Evolutionary conservation across 108 stramenopile species (phyloP), one percentile per base, ranked within the genome.

Genomic region (Pseudonitzschia multiseries): DNA sequence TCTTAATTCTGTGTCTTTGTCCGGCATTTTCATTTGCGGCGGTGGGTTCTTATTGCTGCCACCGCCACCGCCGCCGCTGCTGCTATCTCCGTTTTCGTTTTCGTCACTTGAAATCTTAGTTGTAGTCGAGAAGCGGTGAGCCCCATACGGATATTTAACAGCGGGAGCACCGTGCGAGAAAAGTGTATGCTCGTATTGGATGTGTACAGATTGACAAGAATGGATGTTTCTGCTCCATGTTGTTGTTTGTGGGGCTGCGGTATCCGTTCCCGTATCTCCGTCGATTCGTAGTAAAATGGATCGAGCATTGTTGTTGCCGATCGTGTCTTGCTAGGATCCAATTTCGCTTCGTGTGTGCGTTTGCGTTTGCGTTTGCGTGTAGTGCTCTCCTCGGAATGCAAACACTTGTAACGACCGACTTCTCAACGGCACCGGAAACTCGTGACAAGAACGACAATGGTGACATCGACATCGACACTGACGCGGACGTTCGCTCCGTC

Each of bases 1-100:
- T 71, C 81, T 73, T 53, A 84, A 79, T 83, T 94, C 93, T 57
- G 72, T 78, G 54, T 85, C 71, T 61, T 78, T 81, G 54, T 90
- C 83, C 57, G 83, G 85, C 65, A 81, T 60, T 56, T 56, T 83
- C 65, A 81, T 60, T 56, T 56, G 54, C 24, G 70, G 14, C 26
- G 62, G 66, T 31, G 60, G 36, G 22, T 56, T 56, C 20, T 70
- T 57, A 36, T 52, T 57, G 12, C 56, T 53, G 21, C 33, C 29
- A 57, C 70, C 28, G 28, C 56, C 6, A 57, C 68, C 36, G 12
- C 56, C 29, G 21, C 33, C 29, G 54, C 70, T 50, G 28, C 56
- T 6, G 54, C 46, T 14, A 2, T 44, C 68, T 59, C n/a, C 57
- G 14, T 59, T 59, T 31, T 59, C 57, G 14, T 59, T 59, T 31